Evolutionary conservation across 305 asterid genomes (phyloP).

Genomic region (Fraxinus platypoda): DNA sequence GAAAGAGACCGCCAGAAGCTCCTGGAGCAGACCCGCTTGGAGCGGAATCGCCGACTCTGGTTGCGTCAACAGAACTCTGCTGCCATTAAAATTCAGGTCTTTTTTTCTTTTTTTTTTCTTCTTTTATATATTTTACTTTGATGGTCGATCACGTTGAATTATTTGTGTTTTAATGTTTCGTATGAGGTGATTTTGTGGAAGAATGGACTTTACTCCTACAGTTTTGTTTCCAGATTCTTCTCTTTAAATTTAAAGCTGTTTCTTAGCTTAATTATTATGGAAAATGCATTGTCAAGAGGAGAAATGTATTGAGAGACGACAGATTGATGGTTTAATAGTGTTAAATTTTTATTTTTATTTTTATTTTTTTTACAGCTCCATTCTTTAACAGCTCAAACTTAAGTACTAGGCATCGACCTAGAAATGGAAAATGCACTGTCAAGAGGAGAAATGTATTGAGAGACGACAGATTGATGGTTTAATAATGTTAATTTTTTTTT

Average conservation of each 20-base stretch:
- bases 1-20: conserved; percentile 93
- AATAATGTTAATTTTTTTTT: not conserved
- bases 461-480: not conserved
- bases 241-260: not conserved
- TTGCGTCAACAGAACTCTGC: conserved; percentile 80
- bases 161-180: not conserved
- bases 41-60: conserved; percentile 70
- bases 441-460: not conserved
- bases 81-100: conserved; percentile 83
- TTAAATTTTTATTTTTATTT: not conserved
- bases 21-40: conserved; percentile 82
- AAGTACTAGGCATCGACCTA: not conserved
- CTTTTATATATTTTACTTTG: not conserved
- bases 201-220: conserved; percentile 1
- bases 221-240: not conserved
- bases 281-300: not conserved
- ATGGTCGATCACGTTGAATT: conserved; percentile 5
- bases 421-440: not conserved
- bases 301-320: not conserved
- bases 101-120: not conserved
- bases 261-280: not conserved
- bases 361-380: not conserved
- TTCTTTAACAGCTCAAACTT: not conserved
- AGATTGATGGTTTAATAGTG: not conserved
- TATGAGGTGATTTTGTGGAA: conserved; percentile 7